Percentiles rank a stretch among this genome's conserved stretches.
phyloP scores from a whole-genome alignment of 257 asterid species.

The Nicotiana noctiflora region DNA sequence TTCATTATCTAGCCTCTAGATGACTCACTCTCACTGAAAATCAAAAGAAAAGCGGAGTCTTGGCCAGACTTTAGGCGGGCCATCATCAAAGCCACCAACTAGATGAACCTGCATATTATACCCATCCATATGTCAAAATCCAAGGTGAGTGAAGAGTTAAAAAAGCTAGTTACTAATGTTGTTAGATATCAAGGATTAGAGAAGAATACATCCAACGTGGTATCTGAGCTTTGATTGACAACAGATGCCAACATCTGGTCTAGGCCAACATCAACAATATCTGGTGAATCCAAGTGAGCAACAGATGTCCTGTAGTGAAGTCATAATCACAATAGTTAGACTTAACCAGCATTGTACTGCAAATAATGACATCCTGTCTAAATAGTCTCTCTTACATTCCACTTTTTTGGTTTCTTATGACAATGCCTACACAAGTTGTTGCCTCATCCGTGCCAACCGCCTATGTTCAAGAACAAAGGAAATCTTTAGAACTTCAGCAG shows the following conservation, averaged over 20 bases:
- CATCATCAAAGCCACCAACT: conserved; percentile 76
- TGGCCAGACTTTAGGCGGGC: conserved; percentile 52
- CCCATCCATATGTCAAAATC: conserved; percentile 15
- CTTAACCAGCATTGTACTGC: neutral
- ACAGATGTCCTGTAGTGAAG: conserved; percentile 62
- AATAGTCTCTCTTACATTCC: conserved; percentile 56
- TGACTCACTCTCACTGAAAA: conserved; percentile 15
- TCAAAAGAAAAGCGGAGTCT: conserved; percentile 18
- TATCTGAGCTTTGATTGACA: conserved; percentile 42
- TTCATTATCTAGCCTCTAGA: conserved; percentile 10
- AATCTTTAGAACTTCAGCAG: neutral
- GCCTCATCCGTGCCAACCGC: conserved; percentile 93
- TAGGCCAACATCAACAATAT: conserved; percentile 62
- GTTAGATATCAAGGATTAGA: neutral
- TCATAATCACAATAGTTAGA: conserved; percentile 8
- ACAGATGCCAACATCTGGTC: conserved; percentile 70
- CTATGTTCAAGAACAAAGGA: conserved; percentile 24
- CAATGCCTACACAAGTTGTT: conserved; percentile 85
- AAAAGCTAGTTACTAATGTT: conserved; percentile 13
- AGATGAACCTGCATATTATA: conserved; percentile 74
- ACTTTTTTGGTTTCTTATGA: conserved; percentile 53
- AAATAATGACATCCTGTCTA: neutral
- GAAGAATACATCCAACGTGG: conserved; percentile 54
- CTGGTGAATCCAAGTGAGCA: conserved; percentile 83
- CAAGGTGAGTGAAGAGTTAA: neutral